Evolutionary conservation across 495 filamentous ascomycete genomes (phyloP), one percentile per base, ranked within the genome.

Genomic region (Echria macrotheca): DNA sequence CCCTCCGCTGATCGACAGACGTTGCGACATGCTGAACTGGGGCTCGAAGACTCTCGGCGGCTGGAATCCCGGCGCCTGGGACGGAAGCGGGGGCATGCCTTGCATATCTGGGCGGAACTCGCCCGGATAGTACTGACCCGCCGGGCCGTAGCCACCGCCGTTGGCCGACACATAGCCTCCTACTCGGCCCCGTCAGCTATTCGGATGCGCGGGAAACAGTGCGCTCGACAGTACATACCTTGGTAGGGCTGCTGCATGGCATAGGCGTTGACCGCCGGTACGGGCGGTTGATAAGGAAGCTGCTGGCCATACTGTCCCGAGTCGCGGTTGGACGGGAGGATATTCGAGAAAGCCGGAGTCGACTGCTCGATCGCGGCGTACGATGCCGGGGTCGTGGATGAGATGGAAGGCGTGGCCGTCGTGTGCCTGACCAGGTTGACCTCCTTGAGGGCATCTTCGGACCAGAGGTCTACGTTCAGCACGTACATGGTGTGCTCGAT

Each of bases 341-440:
- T 64, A 44, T 59, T 56, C 5, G 65, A 59, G 39, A 55, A 68
- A 6, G 65, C 61, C 0, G 65, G 60, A 9, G 63, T 61, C 23
- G 59, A 41, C 21, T 57, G 54, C 26, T 67, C 61, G n/a, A 67
- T 53, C 9, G 56, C 44, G 19, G 58, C 57, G 22, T 67, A 69
- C 0, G 64, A 64, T 24, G 62, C 64, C 1, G 64, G 63, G 0
- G 63, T 60, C 19, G 90, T 88, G 10, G 84, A 84, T 8, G 85
- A 89, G 59, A 97, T 96, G 26, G 90, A 94, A 5, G 89, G 89
- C 12, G 89, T 91, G 11, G 85, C 85, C 6, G 87, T 81, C 10
- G 87, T 89, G 61, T 93, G 87, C 47, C 89, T 83, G 44, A 97
- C 91, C 28, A 96, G 80, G 62, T 97, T 98, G 47, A 95, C 91